Percentiles rank a stretch among this genome's conserved stretches.
Evolutionary conservation across 768 basidiomycete genomes (phyloP).

Genomic region (Mycena vitilis): DNA sequence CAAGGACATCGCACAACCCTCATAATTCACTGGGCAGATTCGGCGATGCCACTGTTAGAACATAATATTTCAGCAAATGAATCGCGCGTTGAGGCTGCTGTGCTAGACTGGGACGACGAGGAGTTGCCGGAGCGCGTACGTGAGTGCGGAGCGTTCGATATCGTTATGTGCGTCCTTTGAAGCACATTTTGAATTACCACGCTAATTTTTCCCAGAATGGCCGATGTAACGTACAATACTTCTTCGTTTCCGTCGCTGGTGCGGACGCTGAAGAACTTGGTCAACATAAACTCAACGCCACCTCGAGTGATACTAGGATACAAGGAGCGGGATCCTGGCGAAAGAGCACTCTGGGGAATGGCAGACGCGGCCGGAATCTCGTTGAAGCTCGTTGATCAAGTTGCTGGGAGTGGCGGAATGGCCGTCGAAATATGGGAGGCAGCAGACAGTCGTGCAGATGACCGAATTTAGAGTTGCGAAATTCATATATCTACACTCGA

Average conservation of each 20-base stretch:
- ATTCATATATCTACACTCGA: slow-evolving; percentile 2
- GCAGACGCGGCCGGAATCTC: slow-evolving; percentile 61
- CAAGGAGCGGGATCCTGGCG: slow-evolving; percentile 85
- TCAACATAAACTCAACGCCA: slow-evolving; percentile 47
- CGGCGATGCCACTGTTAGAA: slow-evolving; percentile 83
- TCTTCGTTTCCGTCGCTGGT: slow-evolving; percentile 84
- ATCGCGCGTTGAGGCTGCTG: slow-evolving; percentile 46
- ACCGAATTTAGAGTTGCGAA: background rate
- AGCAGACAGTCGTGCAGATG: background rate
- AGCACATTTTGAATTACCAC: background rate
- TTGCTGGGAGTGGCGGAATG: slow-evolving; percentile 69
- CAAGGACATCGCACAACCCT: background rate
- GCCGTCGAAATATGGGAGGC: slow-evolving; percentile 76
- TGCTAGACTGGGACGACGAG: slow-evolving; percentile 84
- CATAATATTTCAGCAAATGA: slow-evolving; percentile 71
- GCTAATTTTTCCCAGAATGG: slow-evolving; percentile 69
- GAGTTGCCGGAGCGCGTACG: slow-evolving; percentile 59
- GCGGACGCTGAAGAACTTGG: slow-evolving; percentile 68
- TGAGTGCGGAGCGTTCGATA: slow-evolving; percentile 60
- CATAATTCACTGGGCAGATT: slow-evolving; percentile 56
- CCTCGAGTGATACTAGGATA: slow-evolving; percentile 79
- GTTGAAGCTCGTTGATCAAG: slow-evolving; percentile 66
- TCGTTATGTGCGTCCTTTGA: slow-evolving; percentile 72
- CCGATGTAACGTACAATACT: slow-evolving; percentile 94
- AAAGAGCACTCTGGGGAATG: slow-evolving; percentile 81